Conservation (phyloP, 2,329 filamentous ascomycete genomes). For the Scedosporium dehoogii region DNA sequence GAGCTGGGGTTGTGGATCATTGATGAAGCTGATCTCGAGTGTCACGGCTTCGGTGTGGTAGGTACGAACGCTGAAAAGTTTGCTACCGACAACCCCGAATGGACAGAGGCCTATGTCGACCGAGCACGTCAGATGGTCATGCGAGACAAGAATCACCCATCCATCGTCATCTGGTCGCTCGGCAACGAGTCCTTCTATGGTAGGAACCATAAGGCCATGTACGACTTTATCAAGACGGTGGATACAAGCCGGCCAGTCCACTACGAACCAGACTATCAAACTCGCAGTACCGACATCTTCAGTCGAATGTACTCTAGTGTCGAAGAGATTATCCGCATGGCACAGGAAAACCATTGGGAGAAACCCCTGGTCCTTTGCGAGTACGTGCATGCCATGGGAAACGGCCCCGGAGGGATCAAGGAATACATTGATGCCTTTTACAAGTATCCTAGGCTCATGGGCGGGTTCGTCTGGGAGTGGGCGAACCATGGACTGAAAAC, state of each 20-base stretch:
- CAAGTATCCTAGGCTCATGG: constrained; percentile 38
- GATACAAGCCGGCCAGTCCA: constrained; percentile 52
- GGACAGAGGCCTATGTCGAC: constrained; percentile 57
- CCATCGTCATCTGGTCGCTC: constrained; percentile 60
- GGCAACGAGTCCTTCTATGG: constrained; percentile 67
- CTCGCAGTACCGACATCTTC: constrained; percentile 51
- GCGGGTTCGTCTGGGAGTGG: constrained; percentile 59
- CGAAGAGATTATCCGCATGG: constrained; percentile 29
- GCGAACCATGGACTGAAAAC: constrained; percentile 43
- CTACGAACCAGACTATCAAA: constrained; percentile 53
- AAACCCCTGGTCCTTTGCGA: constrained; percentile 51
- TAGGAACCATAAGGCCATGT: constrained; percentile 58
- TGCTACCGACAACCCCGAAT: constrained; percentile 50
- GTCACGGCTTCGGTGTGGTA: constrained; percentile 35
- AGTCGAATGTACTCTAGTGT: constrained; percentile 55
- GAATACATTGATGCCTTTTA: constrained; percentile 61
- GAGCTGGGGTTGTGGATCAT: constrained; percentile 56
- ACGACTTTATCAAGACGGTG: constrained; percentile 46
- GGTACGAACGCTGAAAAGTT: constrained; percentile 30
- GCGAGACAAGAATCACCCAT: constrained; percentile 50
- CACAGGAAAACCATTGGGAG: constrained; percentile 29
- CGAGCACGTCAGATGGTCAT: constrained; percentile 54
- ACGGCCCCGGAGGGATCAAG: constrained; percentile 56
- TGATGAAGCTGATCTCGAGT: constrained; percentile 45
- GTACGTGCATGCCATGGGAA: constrained; percentile 58